Evolutionary conservation across 2,329 filamentous ascomycete genomes (phyloP).

Genomic region (Torrubiella hemipterigena): DNA sequence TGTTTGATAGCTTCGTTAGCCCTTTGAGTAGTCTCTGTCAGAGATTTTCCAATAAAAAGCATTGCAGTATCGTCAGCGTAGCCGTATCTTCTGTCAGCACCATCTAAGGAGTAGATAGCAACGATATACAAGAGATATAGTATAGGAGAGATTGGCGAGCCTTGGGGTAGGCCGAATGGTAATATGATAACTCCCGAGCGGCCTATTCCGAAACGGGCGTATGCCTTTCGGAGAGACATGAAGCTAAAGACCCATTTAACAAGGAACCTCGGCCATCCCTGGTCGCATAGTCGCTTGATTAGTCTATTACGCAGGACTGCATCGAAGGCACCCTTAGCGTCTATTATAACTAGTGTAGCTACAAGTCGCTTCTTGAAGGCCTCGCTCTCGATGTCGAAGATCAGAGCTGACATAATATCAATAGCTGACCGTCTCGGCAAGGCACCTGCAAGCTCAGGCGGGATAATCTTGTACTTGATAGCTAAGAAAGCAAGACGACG

Average conservation of each 20-base stretch:
- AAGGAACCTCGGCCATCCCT: conserved; percentile 3
- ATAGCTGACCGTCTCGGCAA: conserved; percentile 11
- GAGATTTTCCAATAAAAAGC: conserved; percentile 6
- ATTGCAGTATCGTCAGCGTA: conserved; percentile 4
- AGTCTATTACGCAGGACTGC: conserved; percentile 4
- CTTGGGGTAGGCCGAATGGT: conserved; percentile 1
- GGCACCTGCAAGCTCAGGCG: conserved; percentile 10
- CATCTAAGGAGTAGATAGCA: conserved; percentile 3
- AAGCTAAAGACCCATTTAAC: conserved; percentile 3
- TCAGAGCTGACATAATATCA: conserved; percentile 9
- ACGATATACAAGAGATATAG: conserved; percentile 3
- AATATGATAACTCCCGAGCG: conserved; percentile 2
- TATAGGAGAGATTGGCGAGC: conserved; percentile 5
- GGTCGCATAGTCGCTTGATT: conserved; percentile 1
- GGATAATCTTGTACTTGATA: conserved; percentile 11
- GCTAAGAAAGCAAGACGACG: conserved; percentile 9
- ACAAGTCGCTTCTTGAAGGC: conserved; percentile 3
- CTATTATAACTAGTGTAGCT: conserved; percentile 4
- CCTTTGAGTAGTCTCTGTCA: conserved; percentile 6
- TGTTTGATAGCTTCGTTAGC: conserved; percentile 6
- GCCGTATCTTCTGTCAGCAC: conserved; percentile 1
- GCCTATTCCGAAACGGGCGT: conserved; percentile 1
- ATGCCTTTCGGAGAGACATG: conserved; percentile 1
- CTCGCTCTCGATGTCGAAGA: conserved; percentile 11
- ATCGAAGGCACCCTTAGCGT: conserved; percentile 5